Base-by-base conservation (phyloP, 768 basidiomycete genomes). In the Auriscalpium vulgare region DNA sequence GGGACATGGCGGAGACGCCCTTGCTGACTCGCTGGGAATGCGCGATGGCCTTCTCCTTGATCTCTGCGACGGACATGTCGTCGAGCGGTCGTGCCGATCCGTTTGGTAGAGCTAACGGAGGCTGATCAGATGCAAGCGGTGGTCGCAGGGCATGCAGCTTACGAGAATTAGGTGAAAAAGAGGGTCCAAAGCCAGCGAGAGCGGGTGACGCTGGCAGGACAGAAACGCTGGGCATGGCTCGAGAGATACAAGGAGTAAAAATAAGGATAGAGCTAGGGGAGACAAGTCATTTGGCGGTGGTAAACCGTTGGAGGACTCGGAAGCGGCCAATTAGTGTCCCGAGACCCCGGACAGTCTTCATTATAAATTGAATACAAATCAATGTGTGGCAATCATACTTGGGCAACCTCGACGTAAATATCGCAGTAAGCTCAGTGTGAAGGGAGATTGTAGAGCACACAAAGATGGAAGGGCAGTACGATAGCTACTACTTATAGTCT, bases 1-100 rank as follows among this genome's bases (percentile, higher is more conserved):
- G 77, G 9, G 78, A 71, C 34, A 80, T 65, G 8, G 85, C 73
- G 9, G 85, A 81, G 45, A 77, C 77, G n/a, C 83, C 83, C 60
- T 75, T 77, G 48, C 79, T 78, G 51, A 76, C 75, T 53, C 75
- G 78, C 38, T 72, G 71, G 11, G 82, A 82, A 56, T 71, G 68
- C 50, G 71, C 72, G 62, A 71, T 80, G 7, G 75, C 78, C 57
- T 63, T 69, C 50, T 75, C 72, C 64, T 78, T 80, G 62, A 81
- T 73, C 49, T 79, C 79, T 45, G 74, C 68, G 53, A 78, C 71
- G 14, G 74, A 66, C 44, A 72, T 63, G 57, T 63, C 64, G 43
- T 72, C 69, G 36, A 56, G 56, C 29, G 62, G 37, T 37, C 52
- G 44, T 44, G 59, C 35, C 38, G 62, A 59, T 37, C 59, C 59